Conservation (phyloP, 352 stramenopile species). For the Phytophthora gonapodyides region DNA sequence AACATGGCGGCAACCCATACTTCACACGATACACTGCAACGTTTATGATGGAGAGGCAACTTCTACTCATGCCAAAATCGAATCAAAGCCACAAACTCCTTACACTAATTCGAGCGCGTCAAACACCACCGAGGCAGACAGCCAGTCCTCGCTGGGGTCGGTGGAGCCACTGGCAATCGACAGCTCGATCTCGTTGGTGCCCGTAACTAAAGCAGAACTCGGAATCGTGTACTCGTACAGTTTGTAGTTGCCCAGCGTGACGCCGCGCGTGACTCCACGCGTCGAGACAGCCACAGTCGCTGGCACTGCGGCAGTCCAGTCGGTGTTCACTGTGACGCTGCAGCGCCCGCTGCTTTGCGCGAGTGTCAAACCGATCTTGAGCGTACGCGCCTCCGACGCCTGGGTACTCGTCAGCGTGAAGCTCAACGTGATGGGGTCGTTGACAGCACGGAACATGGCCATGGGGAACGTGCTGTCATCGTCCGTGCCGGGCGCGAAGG, state of each 20-base stretch:
- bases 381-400: conserved; percentile 32
- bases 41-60: too few relatives aligned
- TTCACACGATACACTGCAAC: too few relatives aligned
- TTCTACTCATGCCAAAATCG: too few relatives aligned
- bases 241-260: conserved; percentile 52
- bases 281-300: conserved; percentile 45
- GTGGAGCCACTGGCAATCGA: conserved; percentile 44
- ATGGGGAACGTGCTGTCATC: conserved; percentile 42
- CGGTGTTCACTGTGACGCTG: conserved; percentile 42
- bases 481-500: conserved; percentile 31
- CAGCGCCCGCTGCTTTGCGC: conserved; percentile 37
- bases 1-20: too few relatives aligned
- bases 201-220: conserved; percentile 27
- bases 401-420: conserved; percentile 33
- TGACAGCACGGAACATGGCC: conserved; percentile 48
- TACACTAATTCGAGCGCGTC: conserved; percentile 51
- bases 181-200: conserved; percentile 40
- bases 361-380: conserved; percentile 51
- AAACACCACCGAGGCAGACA: conserved; percentile 51
- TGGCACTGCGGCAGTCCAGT: conserved; percentile 29
- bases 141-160: conserved; percentile 42
- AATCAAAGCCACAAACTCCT: background rate
- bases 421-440: conserved; percentile 22
- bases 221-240: conserved; percentile 54
- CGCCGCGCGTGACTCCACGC: conserved; percentile 49